Percentiles rank a stretch among this genome's conserved stretches.
Conservation (phyloP, 1,284 basidiomycete genomes). For the Lentinus polychrous region DNA sequence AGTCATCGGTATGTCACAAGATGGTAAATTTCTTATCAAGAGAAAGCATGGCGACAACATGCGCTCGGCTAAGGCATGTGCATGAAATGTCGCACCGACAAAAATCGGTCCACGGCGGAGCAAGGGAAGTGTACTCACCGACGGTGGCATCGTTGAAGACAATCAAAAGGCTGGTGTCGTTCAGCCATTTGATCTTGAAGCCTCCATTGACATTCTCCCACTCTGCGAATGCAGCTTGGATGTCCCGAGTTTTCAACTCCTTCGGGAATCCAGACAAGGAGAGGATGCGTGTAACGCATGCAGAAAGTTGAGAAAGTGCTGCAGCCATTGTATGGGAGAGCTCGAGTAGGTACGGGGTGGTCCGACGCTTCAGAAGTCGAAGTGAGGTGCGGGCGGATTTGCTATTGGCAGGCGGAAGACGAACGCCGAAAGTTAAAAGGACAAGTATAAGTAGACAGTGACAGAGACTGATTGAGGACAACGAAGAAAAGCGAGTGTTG, state of each 20-base stretch:
- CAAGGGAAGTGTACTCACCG: conserved; percentile 45
- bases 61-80: conserved; percentile 10
- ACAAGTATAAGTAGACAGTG: conserved; percentile 21
- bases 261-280: conserved; percentile 87
- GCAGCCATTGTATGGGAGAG: conserved; percentile 31
- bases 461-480: conserved; percentile 14
- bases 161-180: conserved; percentile 93
- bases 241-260: conserved; percentile 95
- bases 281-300: conserved; percentile 93
- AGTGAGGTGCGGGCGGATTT: neutral
- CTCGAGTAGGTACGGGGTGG: conserved; percentile 8
- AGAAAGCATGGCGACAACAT: conserved; percentile 7
- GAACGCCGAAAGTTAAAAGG: conserved; percentile 15
- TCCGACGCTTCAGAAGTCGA: conserved; percentile 10
- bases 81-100: conserved; percentile 5
- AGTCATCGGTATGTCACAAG: neutral
- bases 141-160: conserved; percentile 85
- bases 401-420: neutral
- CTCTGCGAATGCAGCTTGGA: conserved; percentile 85
- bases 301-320: conserved; percentile 75
- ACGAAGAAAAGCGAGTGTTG: conserved; percentile 24
- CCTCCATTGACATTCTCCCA: conserved; percentile 86
- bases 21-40: neutral
- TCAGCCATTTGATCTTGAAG: conserved; percentile 98
- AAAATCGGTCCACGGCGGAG: conserved; percentile 2